Percentiles rank a stretch among this genome's conserved stretches.
Conservation (phyloP, 129 eudicot genomes). For the Cynara cardunculus region DNA sequence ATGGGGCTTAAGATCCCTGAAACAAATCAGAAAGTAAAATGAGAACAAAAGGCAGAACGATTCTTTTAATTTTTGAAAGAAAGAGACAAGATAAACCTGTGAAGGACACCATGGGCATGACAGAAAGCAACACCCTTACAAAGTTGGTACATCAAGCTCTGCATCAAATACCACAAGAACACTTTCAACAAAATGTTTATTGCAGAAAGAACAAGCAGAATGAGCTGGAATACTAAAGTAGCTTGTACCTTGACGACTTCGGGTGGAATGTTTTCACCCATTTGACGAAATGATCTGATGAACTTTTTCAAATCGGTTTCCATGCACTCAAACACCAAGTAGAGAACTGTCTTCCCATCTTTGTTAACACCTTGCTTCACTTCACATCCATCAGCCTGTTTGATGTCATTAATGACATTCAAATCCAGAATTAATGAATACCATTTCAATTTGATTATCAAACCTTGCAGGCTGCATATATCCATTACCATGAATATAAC, state of each 20-base stretch:
- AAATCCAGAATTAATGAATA: neutral
- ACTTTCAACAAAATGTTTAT: neutral
- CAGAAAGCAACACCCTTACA: constrained; percentile 91
- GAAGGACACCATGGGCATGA: constrained; percentile 72
- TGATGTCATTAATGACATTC: neutral
- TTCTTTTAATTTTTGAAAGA: neutral
- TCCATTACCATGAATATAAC: neutral
- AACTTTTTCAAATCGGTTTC: constrained; percentile 86
- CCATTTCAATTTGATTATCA: neutral
- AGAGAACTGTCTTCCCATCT: constrained; percentile 80
- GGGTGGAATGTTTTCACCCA: constrained; percentile 50
- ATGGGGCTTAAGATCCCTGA: constrained; percentile 95
- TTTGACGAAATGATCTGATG: constrained; percentile 59
- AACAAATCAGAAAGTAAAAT: neutral
- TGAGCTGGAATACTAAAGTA: neutral
- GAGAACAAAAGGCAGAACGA: neutral
- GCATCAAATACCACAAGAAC: neutral
- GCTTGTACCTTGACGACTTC: constrained; percentile 48
- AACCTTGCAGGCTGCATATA: neutral
- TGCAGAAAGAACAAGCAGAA: neutral
- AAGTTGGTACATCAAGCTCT: constrained; percentile 88
- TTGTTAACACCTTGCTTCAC: constrained; percentile 80
- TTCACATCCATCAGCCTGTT: constrained; percentile 86
- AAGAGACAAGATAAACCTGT: constrained; percentile 11
- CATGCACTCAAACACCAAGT: constrained; percentile 92